Base-by-base conservation (phyloP, 805 yeast genomes). In the Dipodascopsis uninucleata region DNA sequence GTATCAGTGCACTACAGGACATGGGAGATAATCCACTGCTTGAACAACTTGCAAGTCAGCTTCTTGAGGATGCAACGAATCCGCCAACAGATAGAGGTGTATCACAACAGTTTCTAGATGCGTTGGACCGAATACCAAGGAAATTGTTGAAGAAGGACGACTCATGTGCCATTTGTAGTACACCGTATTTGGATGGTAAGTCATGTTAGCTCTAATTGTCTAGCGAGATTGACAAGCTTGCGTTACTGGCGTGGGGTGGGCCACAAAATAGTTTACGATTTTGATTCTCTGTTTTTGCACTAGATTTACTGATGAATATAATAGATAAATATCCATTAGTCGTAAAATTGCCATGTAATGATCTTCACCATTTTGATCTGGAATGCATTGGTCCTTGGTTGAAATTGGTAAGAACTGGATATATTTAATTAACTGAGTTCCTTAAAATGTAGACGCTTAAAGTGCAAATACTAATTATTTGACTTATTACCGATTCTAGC, bases 321-420 rank as follows among this genome's bases (percentile, higher is more conserved):
- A 7, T 31, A 50, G 95, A 87, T 60, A 69, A 78, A 36, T 81
- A 82, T 58, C 96, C 96, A 2, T 67, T 89, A 37, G 79, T 89
- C 9, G 96, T 87, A 14, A 70, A 74, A 55, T 70, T 89, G 21
- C 82, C 81, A 2, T 89, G 97, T 64, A 70, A 72, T 31, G 61
- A 66, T 5, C 73, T 70, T 28, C 97, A 89, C 63, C 73, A 73
- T 32, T 89, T 85, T 64, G 97, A 89, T 61, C 69, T 88, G 53
- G 97, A 90, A 55, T 89, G 97, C 62, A 79, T 90, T 29, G 82
- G 83, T 0, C 93, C 95, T 0, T 89, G 97, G 97, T 70, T 90
- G 41, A 76, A 78, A 52, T 69, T 79, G 34, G 55, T 50, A 47
- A 6, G 52, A 3, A 14, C 5, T 12, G 25, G 18, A 29, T 22